Evolutionary conservation across 1,284 basidiomycete genomes (phyloP).

Genomic region (Moniliophthora roreri): DNA sequence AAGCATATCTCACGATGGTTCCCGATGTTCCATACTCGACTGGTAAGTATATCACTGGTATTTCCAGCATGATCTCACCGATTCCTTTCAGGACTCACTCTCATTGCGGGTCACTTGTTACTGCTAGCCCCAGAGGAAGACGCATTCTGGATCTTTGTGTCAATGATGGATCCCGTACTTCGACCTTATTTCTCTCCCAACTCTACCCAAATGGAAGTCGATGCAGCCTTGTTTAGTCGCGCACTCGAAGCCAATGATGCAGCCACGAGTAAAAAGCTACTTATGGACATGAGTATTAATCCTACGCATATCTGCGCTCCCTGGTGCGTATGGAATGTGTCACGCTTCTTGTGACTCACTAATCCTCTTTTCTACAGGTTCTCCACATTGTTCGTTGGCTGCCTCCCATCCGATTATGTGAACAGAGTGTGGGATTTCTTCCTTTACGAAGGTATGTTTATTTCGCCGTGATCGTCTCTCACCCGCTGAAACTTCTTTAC

Average conservation of each 20-base stretch:
- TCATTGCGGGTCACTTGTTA: slow-evolving; percentile 78
- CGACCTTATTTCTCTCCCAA: slow-evolving; percentile 78
- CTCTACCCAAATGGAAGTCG: slow-evolving; percentile 77
- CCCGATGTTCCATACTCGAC: slow-evolving; percentile 75
- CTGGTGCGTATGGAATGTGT: slow-evolving; percentile 46
- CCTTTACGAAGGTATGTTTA: slow-evolving; percentile 71
- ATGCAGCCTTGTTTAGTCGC: slow-evolving; percentile 75
- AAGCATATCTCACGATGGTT: slow-evolving; percentile 79
- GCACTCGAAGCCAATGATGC: slow-evolving; percentile 72
- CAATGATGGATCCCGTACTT: slow-evolving; percentile 78
- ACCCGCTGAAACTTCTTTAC: slow-evolving; percentile 4
- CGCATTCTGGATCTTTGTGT: slow-evolving; percentile 91
- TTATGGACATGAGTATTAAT: slow-evolving; percentile 60
- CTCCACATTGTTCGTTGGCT: slow-evolving; percentile 71
- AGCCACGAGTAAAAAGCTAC: slow-evolving; percentile 63
- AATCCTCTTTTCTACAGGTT: slow-evolving; percentile 47
- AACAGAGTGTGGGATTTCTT: slow-evolving; percentile 88
- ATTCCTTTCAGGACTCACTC: slow-evolving; percentile 57
- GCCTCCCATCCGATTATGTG: slow-evolving; percentile 76
- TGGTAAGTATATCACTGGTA: slow-evolving; percentile 27
- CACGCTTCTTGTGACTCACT: not conserved
- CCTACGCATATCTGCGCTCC: slow-evolving; percentile 57
- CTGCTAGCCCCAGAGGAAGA: slow-evolving; percentile 88
- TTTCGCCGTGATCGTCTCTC: not conserved
- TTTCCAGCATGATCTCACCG: slow-evolving; percentile 9